Evolutionary conservation across 345 rosid species (phyloP).

Genomic region (Odontarrhena argentea): DNA sequence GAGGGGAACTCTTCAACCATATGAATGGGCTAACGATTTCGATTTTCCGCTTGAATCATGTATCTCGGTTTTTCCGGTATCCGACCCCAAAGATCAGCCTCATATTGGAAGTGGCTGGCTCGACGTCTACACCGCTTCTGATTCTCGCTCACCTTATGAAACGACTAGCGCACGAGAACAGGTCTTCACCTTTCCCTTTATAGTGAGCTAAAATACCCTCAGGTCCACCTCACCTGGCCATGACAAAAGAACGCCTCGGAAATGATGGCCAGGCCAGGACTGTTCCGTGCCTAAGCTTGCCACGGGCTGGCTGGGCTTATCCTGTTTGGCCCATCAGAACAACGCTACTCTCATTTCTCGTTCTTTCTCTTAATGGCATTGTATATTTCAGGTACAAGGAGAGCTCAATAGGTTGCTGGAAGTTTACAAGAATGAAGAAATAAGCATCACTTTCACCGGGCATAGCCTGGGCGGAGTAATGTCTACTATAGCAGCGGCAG

Average conservation of each 20-base stretch:
- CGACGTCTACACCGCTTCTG: constrained; percentile 51
- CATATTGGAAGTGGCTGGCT: constrained; percentile 53
- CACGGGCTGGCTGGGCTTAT: not conserved
- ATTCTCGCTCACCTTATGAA: constrained; percentile 46
- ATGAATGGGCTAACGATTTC: constrained; percentile 53
- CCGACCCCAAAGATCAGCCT: constrained; percentile 24
- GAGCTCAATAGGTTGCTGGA: constrained; percentile 57
- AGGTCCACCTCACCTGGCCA: too few relatives aligned
- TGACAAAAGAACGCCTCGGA: too few relatives aligned
- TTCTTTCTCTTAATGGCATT: constrained; percentile 10
- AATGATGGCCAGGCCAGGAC: not conserved
- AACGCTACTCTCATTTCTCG: not conserved
- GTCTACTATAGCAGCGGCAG: constrained; percentile 56
- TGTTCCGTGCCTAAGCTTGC: constrained; percentile 2
- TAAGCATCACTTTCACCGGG: constrained; percentile 60
- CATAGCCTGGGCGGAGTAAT: constrained; percentile 69
- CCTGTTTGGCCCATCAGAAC: constrained; percentile 7
- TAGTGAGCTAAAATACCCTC: not conserved
- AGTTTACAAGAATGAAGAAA: constrained; percentile 55
- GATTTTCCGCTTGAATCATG: constrained; percentile 44
- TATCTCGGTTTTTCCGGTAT: constrained; percentile 29
- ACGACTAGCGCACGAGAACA: constrained; percentile 59
- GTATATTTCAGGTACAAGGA: constrained; percentile 45
- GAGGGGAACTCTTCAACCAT: constrained; percentile 51
- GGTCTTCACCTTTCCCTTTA: constrained; percentile 44